These are phyloP conservation scores for Porpolomopsis calyptriformis DNA, from an alignment of 768 basidiomycete species.

Conservation along the genomic window DNA sequence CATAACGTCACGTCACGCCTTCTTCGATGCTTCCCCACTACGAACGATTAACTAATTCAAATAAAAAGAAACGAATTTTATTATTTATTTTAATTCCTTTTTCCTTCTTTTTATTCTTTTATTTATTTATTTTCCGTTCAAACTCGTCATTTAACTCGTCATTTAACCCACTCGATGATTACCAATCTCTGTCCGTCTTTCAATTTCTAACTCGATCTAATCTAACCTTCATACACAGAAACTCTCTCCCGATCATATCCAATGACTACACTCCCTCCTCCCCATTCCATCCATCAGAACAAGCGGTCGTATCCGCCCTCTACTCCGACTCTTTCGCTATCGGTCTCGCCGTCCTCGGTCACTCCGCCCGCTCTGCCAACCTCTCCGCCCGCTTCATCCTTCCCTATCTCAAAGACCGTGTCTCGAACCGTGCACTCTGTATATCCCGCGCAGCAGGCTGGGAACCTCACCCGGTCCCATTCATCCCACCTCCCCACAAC, in stretches of 20 bases:
- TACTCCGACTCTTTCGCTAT: slow-evolving; percentile 20
- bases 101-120: too few relatives aligned
- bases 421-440: slow-evolving; percentile 22
- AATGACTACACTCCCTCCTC: not conserved
- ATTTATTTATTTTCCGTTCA: too few relatives aligned
- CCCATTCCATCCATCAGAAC: not conserved
- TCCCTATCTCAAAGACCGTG: slow-evolving; percentile 21
- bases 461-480: slow-evolving; percentile 15
- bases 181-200: not conserved
- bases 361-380: slow-evolving; percentile 19
- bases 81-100: too few relatives aligned
- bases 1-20: too few relatives aligned
- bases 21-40: too few relatives aligned
- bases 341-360: slow-evolving; percentile 21
- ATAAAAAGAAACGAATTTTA: too few relatives aligned
- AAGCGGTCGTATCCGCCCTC: slow-evolving; percentile 11
- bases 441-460: slow-evolving; percentile 21
- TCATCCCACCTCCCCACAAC: slow-evolving; percentile 22
- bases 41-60: too few relatives aligned
- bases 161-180: not conserved
- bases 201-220: not conserved
- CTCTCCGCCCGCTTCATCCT: slow-evolving; percentile 21
- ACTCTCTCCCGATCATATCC: not conserved
- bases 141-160: too few relatives aligned
- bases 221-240: not conserved